Evolutionary conservation across 139 green algal species (phyloP).

Genomic region (Chara braunii): DNA sequence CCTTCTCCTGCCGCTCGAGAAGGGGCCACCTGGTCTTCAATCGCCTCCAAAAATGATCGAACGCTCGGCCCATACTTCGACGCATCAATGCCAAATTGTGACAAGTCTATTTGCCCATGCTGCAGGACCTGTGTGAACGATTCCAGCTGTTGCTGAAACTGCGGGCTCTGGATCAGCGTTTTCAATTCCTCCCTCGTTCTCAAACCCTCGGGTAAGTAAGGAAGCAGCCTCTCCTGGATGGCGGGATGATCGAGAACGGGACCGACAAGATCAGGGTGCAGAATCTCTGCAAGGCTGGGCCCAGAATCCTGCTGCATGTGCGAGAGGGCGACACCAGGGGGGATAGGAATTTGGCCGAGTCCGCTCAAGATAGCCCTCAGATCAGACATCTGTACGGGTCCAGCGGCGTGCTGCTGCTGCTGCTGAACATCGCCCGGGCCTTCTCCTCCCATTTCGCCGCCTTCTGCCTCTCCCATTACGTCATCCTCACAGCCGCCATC

Average conservation of each 20-base stretch:
- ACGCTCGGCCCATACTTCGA: conserved; percentile 21
- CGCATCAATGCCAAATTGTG: conserved; percentile 54
- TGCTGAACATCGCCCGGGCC: no score
- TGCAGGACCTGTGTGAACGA: conserved; percentile 52
- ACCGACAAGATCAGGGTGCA: conserved; percentile 50
- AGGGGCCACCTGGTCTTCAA: conserved; percentile 4
- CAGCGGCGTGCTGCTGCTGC: neutral
- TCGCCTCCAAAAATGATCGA: neutral
- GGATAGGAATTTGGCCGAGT: neutral
- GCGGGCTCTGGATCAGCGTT: conserved; percentile 46
- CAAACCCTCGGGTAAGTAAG: conserved; percentile 49
- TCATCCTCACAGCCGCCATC: no score
- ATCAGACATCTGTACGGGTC: neutral
- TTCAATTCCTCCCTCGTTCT: conserved; percentile 39
- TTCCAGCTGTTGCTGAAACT: conserved; percentile 68
- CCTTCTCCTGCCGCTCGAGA: no score
- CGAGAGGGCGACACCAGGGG: neutral
- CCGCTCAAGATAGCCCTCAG: neutral
- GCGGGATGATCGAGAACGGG: conserved; percentile 50
- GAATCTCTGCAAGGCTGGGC: conserved; percentile 51
- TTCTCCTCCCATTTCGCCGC: no score
- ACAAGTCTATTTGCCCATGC: conserved; percentile 58
- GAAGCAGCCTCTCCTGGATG: conserved; percentile 37
- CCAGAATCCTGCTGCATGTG: no score
- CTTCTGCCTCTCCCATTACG: no score